Base-by-base conservation (phyloP, 306 rosid genomes). In the Dryas drummondii region DNA sequence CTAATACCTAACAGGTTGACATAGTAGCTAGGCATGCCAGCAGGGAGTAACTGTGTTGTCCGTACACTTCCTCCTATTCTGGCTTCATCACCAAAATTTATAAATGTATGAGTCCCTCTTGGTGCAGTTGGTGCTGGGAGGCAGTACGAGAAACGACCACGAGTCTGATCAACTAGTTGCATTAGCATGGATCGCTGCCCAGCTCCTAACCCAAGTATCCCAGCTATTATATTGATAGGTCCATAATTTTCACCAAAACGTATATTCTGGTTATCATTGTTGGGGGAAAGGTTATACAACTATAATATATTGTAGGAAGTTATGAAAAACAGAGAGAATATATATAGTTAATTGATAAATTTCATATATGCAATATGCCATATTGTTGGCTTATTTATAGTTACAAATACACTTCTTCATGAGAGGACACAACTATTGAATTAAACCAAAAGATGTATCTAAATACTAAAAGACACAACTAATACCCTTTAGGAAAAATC, bases 221-320 rank as follows among this genome's bases (percentile, higher is more conserved):
- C 68, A 4, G 50, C 68, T 41, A 64, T 64, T 9, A 3, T 12
- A 64, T 64, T 41, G 13, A 7, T 64, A 41, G 19, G 46, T 5
- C 46, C n/a, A 5, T 40, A 15, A 60, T 60, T 60, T 32, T 40
- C 6, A 32, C 44, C 55, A 44, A 72, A 72, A 3, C 32, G 5
- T 46, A 57, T 57, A 9, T 58, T 72, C 62, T 46, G 32, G 40
- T 72, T 72, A 2, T 45, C n/a, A n/a, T n/a, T n/a, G n/a, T n/a
- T n/a, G n/a, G n/a, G n/a, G n/a, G n/a, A n/a, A n/a, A n/a, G n/a
- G n/a, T n/a, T n/a, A n/a, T n/a, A n/a, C n/a, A n/a, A n/a, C n/a
- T n/a, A n/a, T n/a, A n/a, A n/a, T n/a, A n/a, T n/a, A n/a, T n/a
- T n/a, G n/a, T n/a, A n/a, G n/a, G n/a, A n/a, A n/a, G n/a, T n/a